Percentiles rank a stretch among this genome's conserved stretches.
Evolutionary conservation across 305 asterid genomes (phyloP).

Genomic region (Rubia peregrina): DNA sequence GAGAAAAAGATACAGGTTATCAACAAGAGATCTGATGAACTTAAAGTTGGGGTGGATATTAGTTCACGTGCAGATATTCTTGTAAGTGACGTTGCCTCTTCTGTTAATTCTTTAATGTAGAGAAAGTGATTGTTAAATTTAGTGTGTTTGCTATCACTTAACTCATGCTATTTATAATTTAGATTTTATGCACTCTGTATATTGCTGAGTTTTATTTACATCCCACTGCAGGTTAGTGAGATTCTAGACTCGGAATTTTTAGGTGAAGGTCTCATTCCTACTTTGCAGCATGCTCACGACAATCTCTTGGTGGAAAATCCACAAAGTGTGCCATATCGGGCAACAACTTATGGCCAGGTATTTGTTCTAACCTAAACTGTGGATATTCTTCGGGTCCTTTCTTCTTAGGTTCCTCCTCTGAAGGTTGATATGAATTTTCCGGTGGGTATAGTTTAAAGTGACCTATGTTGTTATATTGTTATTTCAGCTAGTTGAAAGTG

Average conservation of each 20-base stretch:
- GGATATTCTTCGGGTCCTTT: background rate
- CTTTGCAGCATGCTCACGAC: constrained; percentile 95
- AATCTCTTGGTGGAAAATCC: constrained; percentile 73
- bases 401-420: background rate
- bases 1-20: constrained; percentile 54
- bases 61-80: constrained; percentile 81
- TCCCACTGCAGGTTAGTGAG: constrained; percentile 71
- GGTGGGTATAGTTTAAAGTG: background rate
- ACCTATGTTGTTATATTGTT: background rate
- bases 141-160: background rate
- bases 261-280: constrained; percentile 97
- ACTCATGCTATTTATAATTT: background rate
- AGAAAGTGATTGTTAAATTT: background rate
- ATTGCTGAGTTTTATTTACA: constrained; percentile 7
- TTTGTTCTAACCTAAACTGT: constrained; percentile 17
- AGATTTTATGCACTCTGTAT: background rate
- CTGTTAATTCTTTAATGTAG: background rate
- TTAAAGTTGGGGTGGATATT: constrained; percentile 64
- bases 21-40: constrained; percentile 90
- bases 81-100: constrained; percentile 38
- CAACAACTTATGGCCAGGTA: constrained; percentile 88
- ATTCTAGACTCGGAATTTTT: constrained; percentile 84
- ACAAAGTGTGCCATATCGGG: constrained; percentile 68
- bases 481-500: constrained; percentile 77
- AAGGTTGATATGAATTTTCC: constrained; percentile 6